Evolutionary conservation across 1,139 yeast genomes (phyloP).

Genomic region (Spathaspora sp.): DNA sequence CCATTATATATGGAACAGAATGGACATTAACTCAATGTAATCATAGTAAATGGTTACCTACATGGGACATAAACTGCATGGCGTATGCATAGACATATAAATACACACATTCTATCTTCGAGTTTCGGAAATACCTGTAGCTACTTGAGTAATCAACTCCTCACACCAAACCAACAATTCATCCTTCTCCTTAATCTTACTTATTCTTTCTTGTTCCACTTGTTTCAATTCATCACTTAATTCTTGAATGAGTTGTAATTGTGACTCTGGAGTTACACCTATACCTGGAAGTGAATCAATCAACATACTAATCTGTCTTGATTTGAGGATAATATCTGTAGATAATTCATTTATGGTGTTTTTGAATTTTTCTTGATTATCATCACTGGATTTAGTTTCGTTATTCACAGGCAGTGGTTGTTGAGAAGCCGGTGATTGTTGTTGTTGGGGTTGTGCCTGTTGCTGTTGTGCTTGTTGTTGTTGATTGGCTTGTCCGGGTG

Average conservation of each 20-base stretch:
- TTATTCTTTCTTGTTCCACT: slow-evolving; percentile 59
- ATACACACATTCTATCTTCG: slow-evolving; percentile 14
- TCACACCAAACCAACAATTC: slow-evolving; percentile 65
- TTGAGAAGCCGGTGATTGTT: slow-evolving; percentile 11
- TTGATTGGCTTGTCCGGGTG: slow-evolving; percentile 36
- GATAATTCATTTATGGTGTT: slow-evolving; percentile 71
- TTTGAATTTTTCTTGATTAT: slow-evolving; percentile 32
- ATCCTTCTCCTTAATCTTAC: slow-evolving; percentile 66
- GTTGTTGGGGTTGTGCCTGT: slow-evolving; percentile 7
- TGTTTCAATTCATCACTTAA: slow-evolving; percentile 62
- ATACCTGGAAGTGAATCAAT: slow-evolving; percentile 93
- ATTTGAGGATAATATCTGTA: slow-evolving; percentile 78
- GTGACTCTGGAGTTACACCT: slow-evolving; percentile 78
- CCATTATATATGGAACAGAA: slow-evolving; percentile 34
- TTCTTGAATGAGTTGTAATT: slow-evolving; percentile 60
- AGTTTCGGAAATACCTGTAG: slow-evolving; percentile 52
- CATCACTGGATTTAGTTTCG: slow-evolving; percentile 11
- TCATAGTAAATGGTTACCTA: slow-evolving; percentile 27
- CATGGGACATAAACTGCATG: slow-evolving; percentile 40
- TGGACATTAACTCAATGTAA: slow-evolving; percentile 33
- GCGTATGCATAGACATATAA: slow-evolving; percentile 12
- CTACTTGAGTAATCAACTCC: slow-evolving; percentile 60
- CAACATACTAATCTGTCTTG: slow-evolving; percentile 81
- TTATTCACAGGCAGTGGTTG: slow-evolving; percentile 6
- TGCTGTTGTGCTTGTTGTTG: slow-evolving; percentile 10